These are phyloP conservation scores for Thuja plicata DNA, from an alignment of 83 land plant genomes.

Conservation along the genomic window DNA sequence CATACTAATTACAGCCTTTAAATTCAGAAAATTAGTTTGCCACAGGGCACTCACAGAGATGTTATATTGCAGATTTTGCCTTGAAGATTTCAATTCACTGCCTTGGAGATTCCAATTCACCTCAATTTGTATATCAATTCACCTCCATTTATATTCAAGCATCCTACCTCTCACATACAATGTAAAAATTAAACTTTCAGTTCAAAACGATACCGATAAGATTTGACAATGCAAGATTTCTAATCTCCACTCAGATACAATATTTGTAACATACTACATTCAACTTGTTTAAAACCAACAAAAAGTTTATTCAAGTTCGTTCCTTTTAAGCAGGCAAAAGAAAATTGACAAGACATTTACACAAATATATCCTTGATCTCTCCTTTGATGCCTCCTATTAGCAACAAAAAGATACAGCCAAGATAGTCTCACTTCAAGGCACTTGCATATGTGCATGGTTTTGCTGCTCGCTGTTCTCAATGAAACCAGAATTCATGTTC, in stretches of 20 bases:
- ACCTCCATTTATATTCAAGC: not conserved
- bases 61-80: too few species aligned
- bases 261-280: not conserved
- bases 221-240: not conserved
- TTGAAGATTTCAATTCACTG: too few species aligned
- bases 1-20: too few species aligned
- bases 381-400: not conserved
- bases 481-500: constrained; percentile 15
- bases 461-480: constrained; percentile 14
- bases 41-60: too few species aligned
- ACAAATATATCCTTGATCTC: not conserved
- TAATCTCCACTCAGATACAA: too few species aligned
- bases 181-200: too few species aligned
- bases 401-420: not conserved
- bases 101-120: too few species aligned
- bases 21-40: too few species aligned
- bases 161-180: not conserved
- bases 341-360: not conserved
- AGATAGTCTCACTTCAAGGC: not conserved
- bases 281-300: not conserved
- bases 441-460: constrained; percentile 10
- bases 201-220: not conserved
- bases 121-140: too few species aligned
- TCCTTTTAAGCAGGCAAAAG: not conserved
- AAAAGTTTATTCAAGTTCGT: not conserved